phyloP scores from a whole-genome alignment of 2,329 filamentous ascomycete species.

The Aaosphaeria arxii region DNA sequence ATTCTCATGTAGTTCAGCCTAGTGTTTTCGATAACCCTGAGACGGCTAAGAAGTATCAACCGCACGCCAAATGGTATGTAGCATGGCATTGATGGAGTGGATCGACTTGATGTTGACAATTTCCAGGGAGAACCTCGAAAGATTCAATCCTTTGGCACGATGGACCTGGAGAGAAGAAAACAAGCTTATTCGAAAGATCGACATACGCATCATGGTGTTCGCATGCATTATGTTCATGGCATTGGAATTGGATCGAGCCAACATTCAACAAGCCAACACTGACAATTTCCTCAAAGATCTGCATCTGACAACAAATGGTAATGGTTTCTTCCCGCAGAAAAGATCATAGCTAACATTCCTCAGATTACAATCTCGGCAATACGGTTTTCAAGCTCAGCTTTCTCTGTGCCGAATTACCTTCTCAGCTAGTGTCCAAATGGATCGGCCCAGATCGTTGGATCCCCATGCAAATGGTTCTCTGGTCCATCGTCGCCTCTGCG shows the following conservation, averaged over 20 bases:
- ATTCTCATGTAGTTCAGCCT: constrained; percentile 3
- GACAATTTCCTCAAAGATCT: constrained; percentile 24
- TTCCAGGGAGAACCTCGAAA: constrained; percentile 19
- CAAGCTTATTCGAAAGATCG: constrained; percentile 26
- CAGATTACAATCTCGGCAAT: constrained; percentile 23
- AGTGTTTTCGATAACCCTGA: constrained; percentile 12
- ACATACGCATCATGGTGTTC: constrained; percentile 32
- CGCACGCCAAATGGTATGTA: constrained; percentile 25
- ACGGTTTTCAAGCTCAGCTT: constrained; percentile 74
- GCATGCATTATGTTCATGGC: constrained; percentile 52
- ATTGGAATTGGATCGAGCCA: constrained; percentile 45
- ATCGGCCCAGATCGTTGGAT: constrained; percentile 40
- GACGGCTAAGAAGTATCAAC: constrained; percentile 18
- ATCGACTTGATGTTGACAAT: constrained; percentile 24
- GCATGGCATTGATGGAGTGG: background rate
- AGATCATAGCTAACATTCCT: background rate
- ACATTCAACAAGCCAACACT: constrained; percentile 30
- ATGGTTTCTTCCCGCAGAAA: background rate
- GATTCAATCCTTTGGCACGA: constrained; percentile 18
- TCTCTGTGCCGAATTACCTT: constrained; percentile 52
- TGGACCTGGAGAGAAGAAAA: constrained; percentile 26
- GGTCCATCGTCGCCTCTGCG: constrained; percentile 51
- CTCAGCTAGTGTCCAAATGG: constrained; percentile 41
- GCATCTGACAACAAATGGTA: constrained; percentile 15
- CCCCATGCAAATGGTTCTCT: constrained; percentile 40